Evolutionary conservation across 352 stramenopile species (phyloP).

Genomic region (Plasmopara halstedii): DNA sequence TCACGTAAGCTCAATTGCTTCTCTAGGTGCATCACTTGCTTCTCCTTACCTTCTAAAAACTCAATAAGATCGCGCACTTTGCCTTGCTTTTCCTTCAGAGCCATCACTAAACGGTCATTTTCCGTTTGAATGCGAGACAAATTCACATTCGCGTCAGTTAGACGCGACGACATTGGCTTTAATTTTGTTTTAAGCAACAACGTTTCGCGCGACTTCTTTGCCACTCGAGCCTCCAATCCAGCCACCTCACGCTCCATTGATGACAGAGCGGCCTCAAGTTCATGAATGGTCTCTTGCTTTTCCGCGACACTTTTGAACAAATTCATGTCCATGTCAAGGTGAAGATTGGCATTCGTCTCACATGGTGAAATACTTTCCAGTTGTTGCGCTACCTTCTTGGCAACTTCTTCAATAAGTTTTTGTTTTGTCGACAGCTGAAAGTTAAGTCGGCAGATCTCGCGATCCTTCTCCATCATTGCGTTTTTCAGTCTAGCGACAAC

Average conservation of each 20-base stretch:
- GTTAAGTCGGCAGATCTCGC: slow-evolving; percentile 76
- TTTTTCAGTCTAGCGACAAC: slow-evolving; percentile 41
- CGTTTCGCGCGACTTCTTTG: slow-evolving; percentile 45
- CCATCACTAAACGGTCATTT: slow-evolving; percentile 39
- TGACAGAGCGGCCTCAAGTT: slow-evolving; percentile 48
- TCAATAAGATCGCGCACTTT: slow-evolving; percentile 49
- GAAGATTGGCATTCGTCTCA: slow-evolving; percentile 15
- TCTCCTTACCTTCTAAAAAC: slow-evolving; percentile 57
- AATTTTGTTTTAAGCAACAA: slow-evolving; percentile 52
- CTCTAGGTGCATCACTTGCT: slow-evolving; percentile 55
- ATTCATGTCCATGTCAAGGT: slow-evolving; percentile 65
- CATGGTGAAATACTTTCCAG: slow-evolving; percentile 26
- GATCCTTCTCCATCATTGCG: slow-evolving; percentile 61
- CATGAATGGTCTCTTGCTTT: slow-evolving; percentile 61
- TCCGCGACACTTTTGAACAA: slow-evolving; percentile 63
- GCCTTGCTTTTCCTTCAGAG: slow-evolving; percentile 48
- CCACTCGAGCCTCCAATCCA: slow-evolving; percentile 42
- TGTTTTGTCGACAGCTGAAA: slow-evolving; percentile 76
- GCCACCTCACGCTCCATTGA: slow-evolving; percentile 69
- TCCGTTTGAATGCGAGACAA: slow-evolving; percentile 48
- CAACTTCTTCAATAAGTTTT: slow-evolving; percentile 70
- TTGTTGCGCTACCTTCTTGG: slow-evolving; percentile 49
- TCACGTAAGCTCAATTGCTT: slow-evolving; percentile 48
- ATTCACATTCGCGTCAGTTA: slow-evolving; percentile 36
- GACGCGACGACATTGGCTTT: slow-evolving; percentile 39